These are phyloP conservation scores for Solanum ossicruentum DNA, from an alignment of 257 asterid genomes.

Conservation along the genomic window DNA sequence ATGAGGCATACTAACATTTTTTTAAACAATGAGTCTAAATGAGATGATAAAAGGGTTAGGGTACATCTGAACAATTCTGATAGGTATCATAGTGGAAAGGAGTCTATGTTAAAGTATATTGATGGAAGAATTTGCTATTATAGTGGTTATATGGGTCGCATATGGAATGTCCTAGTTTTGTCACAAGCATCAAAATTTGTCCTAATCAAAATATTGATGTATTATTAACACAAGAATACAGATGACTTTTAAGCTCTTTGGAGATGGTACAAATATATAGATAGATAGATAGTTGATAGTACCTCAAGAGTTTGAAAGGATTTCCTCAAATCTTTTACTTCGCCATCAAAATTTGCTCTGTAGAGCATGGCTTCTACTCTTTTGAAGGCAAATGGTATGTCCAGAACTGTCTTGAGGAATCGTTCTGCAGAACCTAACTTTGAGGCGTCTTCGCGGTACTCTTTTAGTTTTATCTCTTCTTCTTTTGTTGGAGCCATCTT, in stretches of 20 bases:
- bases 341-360: slow-evolving; percentile 82
- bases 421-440: slow-evolving; percentile 87
- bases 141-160: not conserved
- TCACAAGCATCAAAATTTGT: not conserved
- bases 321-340: slow-evolving; percentile 64
- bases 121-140: not conserved
- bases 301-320: slow-evolving; percentile 89
- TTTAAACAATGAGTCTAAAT: not conserved
- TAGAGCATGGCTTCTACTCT: slow-evolving; percentile 93
- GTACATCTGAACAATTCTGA: not conserved
- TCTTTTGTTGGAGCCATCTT: slow-evolving; percentile 99
- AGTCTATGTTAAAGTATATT: not conserved
- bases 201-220: not conserved
- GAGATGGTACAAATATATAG: not conserved
- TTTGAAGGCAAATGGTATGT: slow-evolving; percentile 81
- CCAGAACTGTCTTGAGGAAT: slow-evolving; percentile 76
- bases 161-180: not conserved
- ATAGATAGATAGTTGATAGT: not conserved
- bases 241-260: not conserved
- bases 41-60: not conserved
- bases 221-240: not conserved
- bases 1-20: not conserved
- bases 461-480: slow-evolving; percentile 86
- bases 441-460: slow-evolving; percentile 53
- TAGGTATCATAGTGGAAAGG: not conserved